Conservation (phyloP, 2,329 filamentous ascomycete species). For the Stemphylium vesicarium region DNA sequence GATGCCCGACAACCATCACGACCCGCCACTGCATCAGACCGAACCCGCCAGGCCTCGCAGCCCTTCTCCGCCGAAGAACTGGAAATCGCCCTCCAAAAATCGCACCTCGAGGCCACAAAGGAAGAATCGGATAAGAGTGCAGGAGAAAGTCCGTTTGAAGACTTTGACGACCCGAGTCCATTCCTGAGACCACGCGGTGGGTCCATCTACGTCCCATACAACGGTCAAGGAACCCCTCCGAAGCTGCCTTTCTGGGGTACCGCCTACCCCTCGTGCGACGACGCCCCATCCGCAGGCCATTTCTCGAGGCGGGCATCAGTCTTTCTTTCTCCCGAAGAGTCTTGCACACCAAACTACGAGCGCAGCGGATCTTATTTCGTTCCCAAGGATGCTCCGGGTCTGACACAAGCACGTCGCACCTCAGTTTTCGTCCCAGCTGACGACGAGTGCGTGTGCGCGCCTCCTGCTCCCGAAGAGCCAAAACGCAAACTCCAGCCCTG, state of each 20-base stretch:
- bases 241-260: conserved; percentile 29
- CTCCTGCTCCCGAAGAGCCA: conserved; percentile 15
- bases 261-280: conserved; percentile 21
- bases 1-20: conserved; percentile 31
- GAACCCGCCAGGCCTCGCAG: conserved; percentile 36
- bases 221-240: conserved; percentile 30
- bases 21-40: conserved; percentile 35
- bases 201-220: conserved; percentile 34
- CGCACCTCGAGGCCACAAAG: conserved; percentile 44
- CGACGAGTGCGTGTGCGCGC: conserved; percentile 20
- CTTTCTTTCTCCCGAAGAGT: conserved; percentile 9
- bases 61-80: conserved; percentile 56
- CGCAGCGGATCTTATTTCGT: conserved; percentile 23
- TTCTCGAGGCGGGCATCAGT: conserved; percentile 22
- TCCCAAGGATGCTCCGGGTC: conserved; percentile 15
- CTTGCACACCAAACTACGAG: conserved; percentile 23
- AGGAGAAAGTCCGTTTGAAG: conserved; percentile 23
- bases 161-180: conserved; percentile 28
- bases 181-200: conserved; percentile 33
- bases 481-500: conserved; percentile 27
- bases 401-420: conserved; percentile 18
- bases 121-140: conserved; percentile 40
- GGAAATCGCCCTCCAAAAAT: conserved; percentile 51
- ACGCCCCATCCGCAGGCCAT: conserved; percentile 13
- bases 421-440: conserved; percentile 26